phyloP scores from a whole-genome alignment of 2,329 filamentous ascomycete genomes.

The Penicillium sp. region DNA sequence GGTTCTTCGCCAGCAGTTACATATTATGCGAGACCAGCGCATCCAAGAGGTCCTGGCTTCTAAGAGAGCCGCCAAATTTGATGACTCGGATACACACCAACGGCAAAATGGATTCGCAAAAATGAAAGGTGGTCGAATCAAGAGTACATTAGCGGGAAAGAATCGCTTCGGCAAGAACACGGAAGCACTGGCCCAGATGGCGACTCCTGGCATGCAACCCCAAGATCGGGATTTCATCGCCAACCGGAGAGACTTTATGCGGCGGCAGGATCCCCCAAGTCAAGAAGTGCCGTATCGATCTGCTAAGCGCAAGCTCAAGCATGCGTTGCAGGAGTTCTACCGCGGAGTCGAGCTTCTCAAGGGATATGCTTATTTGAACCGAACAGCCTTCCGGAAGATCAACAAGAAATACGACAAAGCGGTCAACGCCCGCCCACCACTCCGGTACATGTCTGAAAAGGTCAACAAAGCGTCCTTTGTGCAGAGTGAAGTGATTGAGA shows the following conservation, averaged over 20 bases:
- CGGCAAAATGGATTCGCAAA: constrained; percentile 24
- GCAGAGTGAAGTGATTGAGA: constrained; percentile 78
- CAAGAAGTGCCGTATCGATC: constrained; percentile 73
- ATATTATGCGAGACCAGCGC: constrained; percentile 85
- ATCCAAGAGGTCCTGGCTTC: constrained; percentile 65
- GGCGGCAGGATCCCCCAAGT: constrained; percentile 46
- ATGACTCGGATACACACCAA: constrained; percentile 20
- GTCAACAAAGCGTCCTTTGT: constrained; percentile 91
- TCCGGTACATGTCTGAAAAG: constrained; percentile 85
- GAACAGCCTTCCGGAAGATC: constrained; percentile 92
- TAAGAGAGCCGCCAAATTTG: constrained; percentile 31
- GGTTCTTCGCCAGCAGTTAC: constrained; percentile 76
- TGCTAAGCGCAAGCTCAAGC: constrained; percentile 87
- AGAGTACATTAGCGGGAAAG: constrained; percentile 45
- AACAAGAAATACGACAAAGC: constrained; percentile 99
- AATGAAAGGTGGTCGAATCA: constrained; percentile 33
- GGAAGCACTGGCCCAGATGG: constrained; percentile 47
- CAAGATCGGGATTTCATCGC: constrained; percentile 29
- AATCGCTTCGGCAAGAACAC: constrained; percentile 56
- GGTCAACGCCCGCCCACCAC: constrained; percentile 70
- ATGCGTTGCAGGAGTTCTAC: constrained; percentile 90
- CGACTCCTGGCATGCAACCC: constrained; percentile 40
- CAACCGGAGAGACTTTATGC: constrained; percentile 50
- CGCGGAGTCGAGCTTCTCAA: constrained; percentile 87
- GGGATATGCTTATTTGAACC: constrained; percentile 83